These are phyloP conservation scores for Vitis rotundifolia DNA, from an alignment of 164 flowering plant species.

Conservation along the genomic window DNA sequence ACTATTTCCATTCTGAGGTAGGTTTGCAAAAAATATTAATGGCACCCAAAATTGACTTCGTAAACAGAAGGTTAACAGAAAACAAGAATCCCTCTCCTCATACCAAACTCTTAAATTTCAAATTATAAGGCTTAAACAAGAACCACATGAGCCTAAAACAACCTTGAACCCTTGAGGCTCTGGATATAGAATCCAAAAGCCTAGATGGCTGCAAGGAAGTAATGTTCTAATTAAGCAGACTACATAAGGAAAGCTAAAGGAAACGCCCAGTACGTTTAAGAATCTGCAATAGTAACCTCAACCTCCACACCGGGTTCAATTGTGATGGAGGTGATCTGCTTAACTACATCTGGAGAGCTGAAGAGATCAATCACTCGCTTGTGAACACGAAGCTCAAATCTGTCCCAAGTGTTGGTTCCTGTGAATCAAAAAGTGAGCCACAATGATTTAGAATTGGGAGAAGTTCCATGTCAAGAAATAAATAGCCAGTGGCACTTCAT, in stretches of 20 bases:
- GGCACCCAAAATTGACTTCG: too few species aligned
- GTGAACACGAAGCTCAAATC: conserved; percentile 92
- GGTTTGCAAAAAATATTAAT: too few species aligned
- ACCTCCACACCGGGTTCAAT: conserved; percentile 96
- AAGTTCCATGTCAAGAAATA: background rate
- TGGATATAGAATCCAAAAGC: background rate
- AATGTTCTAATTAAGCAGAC: too few species aligned
- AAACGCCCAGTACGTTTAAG: conserved; percentile 21
- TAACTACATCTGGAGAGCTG: conserved; percentile 87
- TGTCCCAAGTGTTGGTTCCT: conserved; percentile 95
- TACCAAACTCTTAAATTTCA: background rate
- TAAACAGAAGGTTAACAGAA: too few species aligned
- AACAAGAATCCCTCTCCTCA: too few species aligned
- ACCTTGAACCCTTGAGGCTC: background rate
- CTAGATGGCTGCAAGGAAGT: too few species aligned
- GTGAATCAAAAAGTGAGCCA: conserved; percentile 1
- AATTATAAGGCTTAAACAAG: background rate
- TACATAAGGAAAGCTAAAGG: too few species aligned
- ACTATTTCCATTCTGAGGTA: too few species aligned
- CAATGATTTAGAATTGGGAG: background rate
- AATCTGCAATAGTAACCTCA: conserved; percentile 87
- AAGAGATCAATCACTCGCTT: conserved; percentile 86
- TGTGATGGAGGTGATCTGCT: conserved; percentile 87
- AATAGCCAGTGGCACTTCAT: too few species aligned
- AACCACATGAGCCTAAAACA: background rate